A percentile compares a stretch with the other conserved stretches of the same genome.
phyloP scores from a whole-genome alignment of 495 filamentous ascomycete genomes.

The Aspergillus asperescens region DNA sequence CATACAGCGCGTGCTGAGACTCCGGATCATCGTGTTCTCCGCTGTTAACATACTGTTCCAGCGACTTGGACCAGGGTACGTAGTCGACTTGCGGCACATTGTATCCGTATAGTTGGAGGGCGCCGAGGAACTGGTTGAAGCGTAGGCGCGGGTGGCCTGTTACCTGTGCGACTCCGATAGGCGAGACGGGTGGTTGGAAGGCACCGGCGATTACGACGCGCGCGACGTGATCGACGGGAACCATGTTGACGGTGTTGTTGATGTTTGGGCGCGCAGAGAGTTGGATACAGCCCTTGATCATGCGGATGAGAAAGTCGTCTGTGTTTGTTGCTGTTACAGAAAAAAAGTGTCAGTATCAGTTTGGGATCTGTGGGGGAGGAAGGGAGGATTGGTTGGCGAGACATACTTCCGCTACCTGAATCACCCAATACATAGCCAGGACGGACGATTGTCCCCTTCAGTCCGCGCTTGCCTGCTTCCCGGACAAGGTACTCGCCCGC shows the following conservation, averaged over 20 bases:
- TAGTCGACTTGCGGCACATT: slow-evolving; percentile 65
- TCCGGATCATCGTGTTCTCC: slow-evolving; percentile 54
- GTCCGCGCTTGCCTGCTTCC: slow-evolving; percentile 72
- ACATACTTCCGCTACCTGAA: slow-evolving; percentile 53
- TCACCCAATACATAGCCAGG: slow-evolving; percentile 86
- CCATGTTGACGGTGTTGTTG: slow-evolving; percentile 82
- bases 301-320: slow-evolving; percentile 88
- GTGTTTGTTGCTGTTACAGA: slow-evolving; percentile 56
- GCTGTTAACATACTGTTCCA: slow-evolving; percentile 60
- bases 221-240: slow-evolving; percentile 82
- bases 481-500: slow-evolving; percentile 73
- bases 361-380: not conserved
- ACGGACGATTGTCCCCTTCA: slow-evolving; percentile 70
- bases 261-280: slow-evolving; percentile 67
- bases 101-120: slow-evolving; percentile 74
- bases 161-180: slow-evolving; percentile 65
- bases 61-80: slow-evolving; percentile 40
- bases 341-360: not conserved
- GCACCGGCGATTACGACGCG: slow-evolving; percentile 69
- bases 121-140: slow-evolving; percentile 70
- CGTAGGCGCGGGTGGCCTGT: slow-evolving; percentile 75
- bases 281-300: slow-evolving; percentile 87
- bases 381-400: too few relatives aligned
- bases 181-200: slow-evolving; percentile 50
- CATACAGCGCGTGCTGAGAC: slow-evolving; percentile 60